Evolutionary conservation across 495 filamentous ascomycete species (phyloP), one percentile per base, ranked within the genome.

Genomic region (Neurospora intermedia): DNA sequence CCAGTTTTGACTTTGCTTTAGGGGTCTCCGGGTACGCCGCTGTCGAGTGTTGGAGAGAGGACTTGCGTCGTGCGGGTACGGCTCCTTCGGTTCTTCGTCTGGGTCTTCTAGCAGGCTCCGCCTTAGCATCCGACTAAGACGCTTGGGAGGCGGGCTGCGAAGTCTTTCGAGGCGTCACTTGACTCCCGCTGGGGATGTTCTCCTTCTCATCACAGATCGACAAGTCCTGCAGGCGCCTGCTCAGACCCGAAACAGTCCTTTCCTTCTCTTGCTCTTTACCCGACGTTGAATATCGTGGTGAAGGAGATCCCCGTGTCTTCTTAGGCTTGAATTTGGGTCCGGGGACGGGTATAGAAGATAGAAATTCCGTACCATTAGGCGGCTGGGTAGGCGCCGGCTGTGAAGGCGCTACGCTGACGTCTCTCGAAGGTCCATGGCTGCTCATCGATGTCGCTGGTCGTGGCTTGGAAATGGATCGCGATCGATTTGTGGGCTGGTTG

Each of bases 321-420:
- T 76, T 79, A 69, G 43, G 69, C 48, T 69, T 76, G 18, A 76
- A 41, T 18, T 66, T 76, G 45, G 27, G 38, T 70, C 59, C 77
- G 72, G 16, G 70, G 54, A 77, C 75, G 80, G 76, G 73, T 72
- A 70, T 69, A 73, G 48, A 69, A 73, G 69, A 27, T 38, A 70
- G 62, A 59, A 69, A 35, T 39, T 72, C 83, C 89, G 79, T 94
- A 94, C 92, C 92, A 87, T 93, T 92, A 80, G 87, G 81, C 82
- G 90, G 80, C 16, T 75, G 82, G 82, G 45, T 74, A 77, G 75
- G 82, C 54, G 54, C 54, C 15, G 90, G 80, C 15, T 75, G 82
- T 81, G 42, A 73, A 77, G 75, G 82, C 74, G 27, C 76, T 74
- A 48, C 82, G 73, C 80, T 79, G 18, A 81, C 79, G n/a, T 82